These are phyloP conservation scores for Stachybotrys chlorohalonatus DNA, from an alignment of 2,329 filamentous ascomycete species.

Conservation along the genomic window DNA sequence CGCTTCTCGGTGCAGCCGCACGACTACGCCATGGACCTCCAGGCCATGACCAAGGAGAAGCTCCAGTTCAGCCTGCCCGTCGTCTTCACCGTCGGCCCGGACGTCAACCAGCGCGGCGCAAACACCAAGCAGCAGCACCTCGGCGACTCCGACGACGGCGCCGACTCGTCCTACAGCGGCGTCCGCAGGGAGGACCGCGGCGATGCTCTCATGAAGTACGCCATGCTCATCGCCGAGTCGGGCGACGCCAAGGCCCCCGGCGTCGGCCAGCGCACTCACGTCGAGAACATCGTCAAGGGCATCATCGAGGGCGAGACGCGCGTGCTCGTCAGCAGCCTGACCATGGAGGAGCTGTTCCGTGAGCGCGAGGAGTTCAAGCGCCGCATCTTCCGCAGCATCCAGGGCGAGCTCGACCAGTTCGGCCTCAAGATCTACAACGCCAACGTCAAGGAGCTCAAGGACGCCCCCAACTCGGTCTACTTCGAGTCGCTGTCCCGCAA, in stretches of 20 bases:
- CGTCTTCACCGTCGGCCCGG: slow-evolving; percentile 78
- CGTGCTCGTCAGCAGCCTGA: slow-evolving; percentile 77
- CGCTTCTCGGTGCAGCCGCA: slow-evolving; percentile 62
- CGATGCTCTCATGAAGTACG: slow-evolving; percentile 70
- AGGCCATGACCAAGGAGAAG: slow-evolving; percentile 87
- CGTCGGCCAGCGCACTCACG: slow-evolving; percentile 43
- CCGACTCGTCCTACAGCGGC: slow-evolving; percentile 9
- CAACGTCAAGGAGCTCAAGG: slow-evolving; percentile 68
- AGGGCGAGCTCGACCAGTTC: slow-evolving; percentile 72
- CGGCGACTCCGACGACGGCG: slow-evolving; percentile 2
- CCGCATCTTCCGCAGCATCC: slow-evolving; percentile 66
- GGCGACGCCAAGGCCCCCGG: slow-evolving; percentile 29
- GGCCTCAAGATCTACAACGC: slow-evolving; percentile 63
- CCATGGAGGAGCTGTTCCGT: slow-evolving; percentile 86
- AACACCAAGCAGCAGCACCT: slow-evolving; percentile 17
- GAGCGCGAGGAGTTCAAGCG: slow-evolving; percentile 70
- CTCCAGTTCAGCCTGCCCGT: slow-evolving; percentile 74
- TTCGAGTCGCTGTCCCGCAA: slow-evolving; percentile 76
- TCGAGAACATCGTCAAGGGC: slow-evolving; percentile 79
- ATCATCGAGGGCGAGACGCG: slow-evolving; percentile 86
- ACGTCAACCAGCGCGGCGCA: slow-evolving; percentile 52
- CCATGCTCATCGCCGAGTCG: slow-evolving; percentile 68
- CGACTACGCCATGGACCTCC: slow-evolving; percentile 73
- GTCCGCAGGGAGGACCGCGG: slow-evolving; percentile 38
- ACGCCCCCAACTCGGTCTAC: slow-evolving; percentile 73